phyloP scores from a whole-genome alignment of 2,329 filamentous ascomycete genomes.

The Aspergillus ochraceoroseus region DNA sequence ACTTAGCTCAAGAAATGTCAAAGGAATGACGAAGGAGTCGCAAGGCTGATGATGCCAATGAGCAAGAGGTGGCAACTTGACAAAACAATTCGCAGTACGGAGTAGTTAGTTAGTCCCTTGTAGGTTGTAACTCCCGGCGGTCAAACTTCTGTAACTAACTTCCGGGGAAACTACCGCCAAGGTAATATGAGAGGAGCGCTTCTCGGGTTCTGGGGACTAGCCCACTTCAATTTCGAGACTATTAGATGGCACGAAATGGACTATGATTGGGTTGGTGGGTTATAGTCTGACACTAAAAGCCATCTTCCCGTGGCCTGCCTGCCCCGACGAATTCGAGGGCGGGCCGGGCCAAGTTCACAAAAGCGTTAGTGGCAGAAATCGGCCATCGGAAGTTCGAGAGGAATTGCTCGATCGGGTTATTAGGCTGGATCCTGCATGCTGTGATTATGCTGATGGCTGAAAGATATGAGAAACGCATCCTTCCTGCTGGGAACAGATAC shows the following conservation, averaged over 20 bases:
- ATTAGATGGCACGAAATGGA: too few relatives aligned
- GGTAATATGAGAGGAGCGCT: constrained; percentile 12
- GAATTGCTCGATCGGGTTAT: constrained; percentile 14
- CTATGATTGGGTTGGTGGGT: constrained; percentile 13
- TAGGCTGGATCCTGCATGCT: constrained; percentile 14
- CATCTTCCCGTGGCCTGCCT: constrained; percentile 18
- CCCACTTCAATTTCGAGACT: constrained; percentile 13
- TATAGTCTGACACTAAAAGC: constrained; percentile 19
- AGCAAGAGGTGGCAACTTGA: constrained; percentile 11
- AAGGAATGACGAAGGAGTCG: constrained; percentile 17
- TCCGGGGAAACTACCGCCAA: constrained; percentile 17
- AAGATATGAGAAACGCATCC: constrained; percentile 8
- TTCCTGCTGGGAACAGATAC: constrained; percentile 9
- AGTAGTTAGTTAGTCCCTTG: too few relatives aligned
- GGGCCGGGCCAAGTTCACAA: constrained; percentile 13
- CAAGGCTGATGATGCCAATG: constrained; percentile 12
- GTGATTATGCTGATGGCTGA: constrained; percentile 5
- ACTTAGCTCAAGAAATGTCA: constrained; percentile 10
- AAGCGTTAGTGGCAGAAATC: constrained; percentile 8
- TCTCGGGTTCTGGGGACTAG: constrained; percentile 7
- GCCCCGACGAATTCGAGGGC: constrained; percentile 13
- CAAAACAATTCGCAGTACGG: constrained; percentile 5
- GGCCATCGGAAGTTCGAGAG: constrained; percentile 6
- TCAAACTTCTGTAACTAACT: constrained; percentile 16
- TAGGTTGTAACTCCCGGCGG: constrained; percentile 12